These are phyloP conservation scores for Mycena amicta DNA, from an alignment of 768 basidiomycete genomes.

Conservation along the genomic window DNA sequence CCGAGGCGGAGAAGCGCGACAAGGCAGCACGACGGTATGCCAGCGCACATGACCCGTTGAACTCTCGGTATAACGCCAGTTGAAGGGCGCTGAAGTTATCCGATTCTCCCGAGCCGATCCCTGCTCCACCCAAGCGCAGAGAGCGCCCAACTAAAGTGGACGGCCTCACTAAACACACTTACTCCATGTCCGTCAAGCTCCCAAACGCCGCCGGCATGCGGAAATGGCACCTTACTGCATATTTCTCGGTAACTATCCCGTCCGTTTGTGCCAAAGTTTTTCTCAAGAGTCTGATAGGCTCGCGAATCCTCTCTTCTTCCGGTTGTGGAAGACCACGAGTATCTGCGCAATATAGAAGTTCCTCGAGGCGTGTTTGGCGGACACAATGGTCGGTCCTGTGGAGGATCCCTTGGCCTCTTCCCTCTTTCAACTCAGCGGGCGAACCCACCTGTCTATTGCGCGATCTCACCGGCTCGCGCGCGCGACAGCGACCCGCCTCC, in stretches of 20 bases:
- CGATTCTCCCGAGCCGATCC: constrained; percentile 45
- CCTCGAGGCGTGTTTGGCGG: constrained; percentile 53
- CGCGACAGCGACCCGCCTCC: neutral
- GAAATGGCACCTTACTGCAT: constrained; percentile 68
- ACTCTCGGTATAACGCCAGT: too few relatives aligned
- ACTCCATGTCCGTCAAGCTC: constrained; percentile 57
- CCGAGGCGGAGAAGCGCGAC: constrained; percentile 58
- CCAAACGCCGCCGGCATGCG: constrained; percentile 44
- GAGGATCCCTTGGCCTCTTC: constrained; percentile 1
- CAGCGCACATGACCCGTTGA: neutral
- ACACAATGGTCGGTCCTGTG: constrained; percentile 30
- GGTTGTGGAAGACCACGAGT: constrained; percentile 55
- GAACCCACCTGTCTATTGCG: neutral
- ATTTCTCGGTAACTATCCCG: constrained; percentile 46
- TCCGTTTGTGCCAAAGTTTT: neutral
- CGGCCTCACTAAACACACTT: constrained; percentile 67
- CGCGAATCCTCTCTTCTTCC: constrained; percentile 48
- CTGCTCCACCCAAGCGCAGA: constrained; percentile 52
- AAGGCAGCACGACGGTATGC: constrained; percentile 58
- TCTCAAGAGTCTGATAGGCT: constrained; percentile 1
- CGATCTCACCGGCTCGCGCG: neutral
- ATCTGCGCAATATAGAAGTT: constrained; percentile 49
- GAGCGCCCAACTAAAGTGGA: constrained; percentile 61
- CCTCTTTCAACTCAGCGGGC: neutral
- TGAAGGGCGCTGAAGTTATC: constrained; percentile 48